phyloP scores from a whole-genome alignment of 192 early-diverging fungal genomes.

The Coemansia sp. region DNA sequence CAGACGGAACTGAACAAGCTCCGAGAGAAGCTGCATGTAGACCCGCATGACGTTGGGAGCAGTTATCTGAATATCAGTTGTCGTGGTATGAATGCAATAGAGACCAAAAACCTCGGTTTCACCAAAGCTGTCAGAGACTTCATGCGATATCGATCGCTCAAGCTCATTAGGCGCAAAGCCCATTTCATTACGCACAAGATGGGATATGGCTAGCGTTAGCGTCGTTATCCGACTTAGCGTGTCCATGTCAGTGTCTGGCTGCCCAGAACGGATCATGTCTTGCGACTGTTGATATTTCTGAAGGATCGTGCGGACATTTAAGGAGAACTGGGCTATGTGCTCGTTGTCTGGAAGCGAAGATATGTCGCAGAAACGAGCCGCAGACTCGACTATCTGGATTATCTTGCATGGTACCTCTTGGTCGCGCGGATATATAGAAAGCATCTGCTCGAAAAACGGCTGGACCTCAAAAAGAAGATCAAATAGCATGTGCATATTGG shows the following conservation, averaged over 20 bases:
- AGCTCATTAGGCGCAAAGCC: slow-evolving; percentile 45
- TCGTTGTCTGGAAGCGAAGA: slow-evolving; percentile 43
- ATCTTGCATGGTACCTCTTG: slow-evolving; percentile 29
- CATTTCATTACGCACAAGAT: slow-evolving; percentile 50
- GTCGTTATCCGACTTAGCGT: slow-evolving; percentile 25
- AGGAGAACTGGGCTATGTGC: slow-evolving; percentile 38
- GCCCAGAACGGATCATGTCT: background rate
- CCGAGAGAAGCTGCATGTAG: slow-evolving; percentile 44
- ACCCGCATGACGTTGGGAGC: slow-evolving; percentile 43
- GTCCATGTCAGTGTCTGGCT: slow-evolving; percentile 23
- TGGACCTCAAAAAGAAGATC: slow-evolving; percentile 45
- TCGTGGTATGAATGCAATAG: slow-evolving; percentile 44
- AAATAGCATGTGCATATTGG: slow-evolving; percentile 47
- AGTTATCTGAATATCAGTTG: slow-evolving; percentile 22
- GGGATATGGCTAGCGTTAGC: slow-evolving; percentile 35
- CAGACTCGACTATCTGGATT: slow-evolving; percentile 44
- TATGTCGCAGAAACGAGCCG: slow-evolving; percentile 37
- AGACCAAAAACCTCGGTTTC: slow-evolving; percentile 50
- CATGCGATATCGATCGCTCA: slow-evolving; percentile 13
- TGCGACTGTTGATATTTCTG: slow-evolving; percentile 26
- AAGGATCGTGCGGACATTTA: slow-evolving; percentile 27
- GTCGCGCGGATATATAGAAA: slow-evolving; percentile 26
- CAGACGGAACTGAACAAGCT: slow-evolving; percentile 45
- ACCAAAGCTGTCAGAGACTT: slow-evolving; percentile 43
- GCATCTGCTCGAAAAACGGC: slow-evolving; percentile 32